Base-by-base conservation (phyloP, 805 yeast genomes). In the Isabelozyma pseudorhagii region DNA sequence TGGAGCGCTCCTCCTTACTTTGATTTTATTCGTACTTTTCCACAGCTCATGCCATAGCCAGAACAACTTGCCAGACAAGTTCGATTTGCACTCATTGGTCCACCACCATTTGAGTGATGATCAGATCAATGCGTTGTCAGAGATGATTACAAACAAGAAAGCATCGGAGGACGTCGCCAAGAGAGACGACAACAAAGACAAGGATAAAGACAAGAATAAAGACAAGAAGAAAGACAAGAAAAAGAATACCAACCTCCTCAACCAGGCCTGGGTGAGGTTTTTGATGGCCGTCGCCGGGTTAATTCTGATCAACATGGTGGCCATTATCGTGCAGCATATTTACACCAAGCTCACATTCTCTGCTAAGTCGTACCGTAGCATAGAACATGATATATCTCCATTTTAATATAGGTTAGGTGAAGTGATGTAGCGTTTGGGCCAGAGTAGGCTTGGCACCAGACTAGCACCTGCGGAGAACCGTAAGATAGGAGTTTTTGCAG, bases 301-400 rank as follows among this genome's bases (percentile, higher is more conserved):
- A 43, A 57, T 71, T 3, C 40, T 71, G 8, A 48, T 74, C 25
- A 73, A 74, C 52, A 60, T 68, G 55, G 31, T 70, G 21, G 75
- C 66, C 27, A 72, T 74, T 46, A 54, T 64, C 29, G 58, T 72
- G 38, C 78, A 73, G 49, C 79, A 74, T 50, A 48, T 73, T 21
- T 70, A 61, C 50, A 61, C 62, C 54, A 63, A 62, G 47, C 51
- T 63, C 6, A 54, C 68, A 21, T 58, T 58, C 38, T 56, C 67
- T 4, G 61, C 63, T 31, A 67, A 61, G 49, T 55, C 64, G 42
- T 73, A 73, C 52, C 57, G 69, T 46, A 63, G 66, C 27, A 54
- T 72, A 29, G 75, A 71, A 29, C 74, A 69, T 45, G 63, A 57
- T 28, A 57, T 66, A 36, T 69, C 74, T 11, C 75, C 76, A 10